A percentile compares a stretch with the other conserved stretches of the same genome.
Conservation (phyloP, 129 eudicot species). For the Chrysanthemum makinoi region DNA sequence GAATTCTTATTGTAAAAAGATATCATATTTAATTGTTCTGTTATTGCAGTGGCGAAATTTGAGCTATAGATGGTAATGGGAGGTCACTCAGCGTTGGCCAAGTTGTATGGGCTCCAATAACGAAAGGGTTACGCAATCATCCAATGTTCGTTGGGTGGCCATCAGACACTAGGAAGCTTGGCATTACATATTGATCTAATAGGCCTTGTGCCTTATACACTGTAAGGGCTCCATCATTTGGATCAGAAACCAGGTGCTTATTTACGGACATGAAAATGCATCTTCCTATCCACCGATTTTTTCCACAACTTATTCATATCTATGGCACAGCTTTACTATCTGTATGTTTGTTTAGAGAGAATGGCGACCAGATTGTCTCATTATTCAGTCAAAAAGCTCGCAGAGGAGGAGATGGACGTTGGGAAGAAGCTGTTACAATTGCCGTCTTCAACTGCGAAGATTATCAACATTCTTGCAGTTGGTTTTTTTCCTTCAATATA, state of each 20-base stretch:
- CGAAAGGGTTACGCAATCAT: too few relatives aligned
- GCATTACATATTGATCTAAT: constrained; percentile 78
- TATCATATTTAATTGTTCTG: neutral
- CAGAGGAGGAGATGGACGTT: constrained; percentile 26
- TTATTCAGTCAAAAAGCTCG: neutral
- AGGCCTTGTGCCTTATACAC: constrained; percentile 48
- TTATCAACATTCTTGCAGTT: constrained; percentile 52
- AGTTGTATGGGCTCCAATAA: too few relatives aligned
- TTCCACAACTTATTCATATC: too few relatives aligned
- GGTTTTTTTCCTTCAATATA: neutral
- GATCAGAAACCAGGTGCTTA: too few relatives aligned
- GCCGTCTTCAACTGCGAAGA: constrained; percentile 28
- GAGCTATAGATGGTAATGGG: constrained; percentile 56
- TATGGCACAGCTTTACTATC: too few relatives aligned
- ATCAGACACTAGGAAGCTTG: constrained; percentile 58
- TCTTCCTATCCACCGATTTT: too few relatives aligned
- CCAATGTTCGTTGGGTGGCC: too few relatives aligned
- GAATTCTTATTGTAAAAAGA: neutral
- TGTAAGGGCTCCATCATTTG: too few relatives aligned
- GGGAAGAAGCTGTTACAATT: constrained; percentile 27
- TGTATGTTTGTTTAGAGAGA: too few relatives aligned
- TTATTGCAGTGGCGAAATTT: constrained; percentile 80
- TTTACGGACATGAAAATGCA: too few relatives aligned
- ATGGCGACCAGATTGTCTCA: too few relatives aligned
- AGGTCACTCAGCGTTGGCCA: constrained; percentile 27